These are phyloP conservation scores for Bassia scoparia DNA, from an alignment of 148 eudicot genomes.

Conservation along the genomic window DNA sequence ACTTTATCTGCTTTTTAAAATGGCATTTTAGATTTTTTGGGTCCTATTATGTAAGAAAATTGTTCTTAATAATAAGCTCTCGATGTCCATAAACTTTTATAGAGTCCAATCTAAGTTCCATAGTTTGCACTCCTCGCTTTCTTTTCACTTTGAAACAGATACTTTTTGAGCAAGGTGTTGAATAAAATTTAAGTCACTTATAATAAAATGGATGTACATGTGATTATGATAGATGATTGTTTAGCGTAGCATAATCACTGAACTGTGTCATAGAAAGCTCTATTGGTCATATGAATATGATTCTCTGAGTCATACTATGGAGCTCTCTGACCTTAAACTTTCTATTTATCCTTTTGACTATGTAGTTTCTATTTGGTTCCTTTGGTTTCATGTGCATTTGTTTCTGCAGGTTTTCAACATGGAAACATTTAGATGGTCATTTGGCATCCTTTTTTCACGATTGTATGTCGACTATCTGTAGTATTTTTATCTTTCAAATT, in stretches of 20 bases:
- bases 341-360: not conserved
- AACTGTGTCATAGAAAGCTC: not conserved
- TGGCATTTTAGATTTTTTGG: not conserved
- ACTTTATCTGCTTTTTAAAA: not conserved
- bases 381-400: slow-evolving; percentile 1
- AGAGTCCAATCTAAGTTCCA: too few species aligned
- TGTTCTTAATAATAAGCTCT: not conserved
- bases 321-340: too few species aligned
- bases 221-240: not conserved
- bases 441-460: slow-evolving; percentile 97
- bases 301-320: too few species aligned
- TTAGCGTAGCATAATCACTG: not conserved
- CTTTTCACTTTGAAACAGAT: not conserved
- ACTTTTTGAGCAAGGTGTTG: not conserved
- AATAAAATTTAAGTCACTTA: not conserved
- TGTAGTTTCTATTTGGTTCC: not conserved
- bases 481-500: not conserved
- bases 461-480: slow-evolving; percentile 42
- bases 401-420: slow-evolving; percentile 69
- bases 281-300: not conserved
- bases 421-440: slow-evolving; percentile 93
- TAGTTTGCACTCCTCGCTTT: not conserved
- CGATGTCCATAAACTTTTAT: not conserved
- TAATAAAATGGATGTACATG: not conserved
- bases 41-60: not conserved